These are phyloP conservation scores for Nitzschia palea DNA, from an alignment of 108 stramenopile genomes.

Conservation along the genomic window DNA sequence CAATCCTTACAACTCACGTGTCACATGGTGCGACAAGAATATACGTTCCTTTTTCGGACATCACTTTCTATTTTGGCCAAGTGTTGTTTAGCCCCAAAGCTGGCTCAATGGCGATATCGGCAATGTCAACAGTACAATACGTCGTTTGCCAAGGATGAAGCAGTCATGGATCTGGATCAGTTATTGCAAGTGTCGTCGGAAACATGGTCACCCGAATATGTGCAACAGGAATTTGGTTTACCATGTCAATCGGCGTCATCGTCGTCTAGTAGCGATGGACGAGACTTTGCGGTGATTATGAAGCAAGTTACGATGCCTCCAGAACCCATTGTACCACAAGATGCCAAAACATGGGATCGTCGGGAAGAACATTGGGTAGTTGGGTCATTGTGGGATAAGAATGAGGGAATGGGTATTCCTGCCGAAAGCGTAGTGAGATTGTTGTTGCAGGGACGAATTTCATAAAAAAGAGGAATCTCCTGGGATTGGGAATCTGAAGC, in stretches of 20 bases:
- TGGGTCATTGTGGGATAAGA: background rate
- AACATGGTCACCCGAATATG: slow-evolving; percentile 17
- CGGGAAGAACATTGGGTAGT: background rate
- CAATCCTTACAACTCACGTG: slow-evolving; percentile 4
- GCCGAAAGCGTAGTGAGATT: background rate
- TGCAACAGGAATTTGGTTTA: background rate
- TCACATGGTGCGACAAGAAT: slow-evolving; percentile 22
- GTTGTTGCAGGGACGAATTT: too few relatives aligned
- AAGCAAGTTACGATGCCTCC: slow-evolving; percentile 25
- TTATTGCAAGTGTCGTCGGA: slow-evolving; percentile 2
- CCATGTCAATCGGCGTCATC: background rate
- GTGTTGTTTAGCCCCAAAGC: slow-evolving; percentile 28
- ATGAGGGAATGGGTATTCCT: background rate
- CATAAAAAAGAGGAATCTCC: too few relatives aligned
- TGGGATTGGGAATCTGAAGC: too few relatives aligned
- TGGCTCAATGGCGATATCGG: slow-evolving; percentile 31
- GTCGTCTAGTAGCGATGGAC: background rate
- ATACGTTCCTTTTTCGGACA: slow-evolving; percentile 6
- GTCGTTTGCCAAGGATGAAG: slow-evolving; percentile 36
- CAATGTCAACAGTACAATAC: slow-evolving; percentile 44
- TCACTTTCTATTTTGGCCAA: slow-evolving; percentile 23
- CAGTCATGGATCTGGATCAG: slow-evolving; percentile 19
- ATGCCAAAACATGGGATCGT: background rate
- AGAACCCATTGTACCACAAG: background rate
- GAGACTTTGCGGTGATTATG: slow-evolving; percentile 11